A percentile compares a stretch with the other conserved stretches of the same genome.
Evolutionary conservation across 1,284 basidiomycete species (phyloP).

Genomic region (Cutaneotrichosporon sp.): DNA sequence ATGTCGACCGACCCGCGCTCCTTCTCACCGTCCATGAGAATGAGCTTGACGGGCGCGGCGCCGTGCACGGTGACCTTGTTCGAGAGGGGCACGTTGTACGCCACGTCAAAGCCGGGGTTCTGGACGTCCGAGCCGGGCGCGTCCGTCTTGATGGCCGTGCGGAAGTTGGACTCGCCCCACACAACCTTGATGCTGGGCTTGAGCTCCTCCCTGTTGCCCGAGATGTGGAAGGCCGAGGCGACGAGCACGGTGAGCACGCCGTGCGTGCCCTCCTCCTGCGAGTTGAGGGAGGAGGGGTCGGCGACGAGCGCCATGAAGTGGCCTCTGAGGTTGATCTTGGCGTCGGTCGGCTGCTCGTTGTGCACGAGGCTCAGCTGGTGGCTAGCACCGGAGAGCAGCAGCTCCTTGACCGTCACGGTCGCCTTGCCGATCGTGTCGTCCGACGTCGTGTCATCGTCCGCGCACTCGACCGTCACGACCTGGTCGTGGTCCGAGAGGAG

Average conservation of each 20-base stretch:
- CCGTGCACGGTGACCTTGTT: conserved; percentile 10
- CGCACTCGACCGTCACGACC: conserved; percentile 8
- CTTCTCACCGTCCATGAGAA: conserved; percentile 19
- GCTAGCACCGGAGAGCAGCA: conserved; percentile 9
- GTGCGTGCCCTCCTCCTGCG: conserved; percentile 16
- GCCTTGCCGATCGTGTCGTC: conserved; percentile 16
- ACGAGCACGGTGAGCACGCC: conserved; percentile 19
- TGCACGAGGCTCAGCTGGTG: conserved; percentile 10
- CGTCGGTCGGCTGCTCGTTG: conserved; percentile 10
- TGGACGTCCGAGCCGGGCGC: conserved; percentile 19
- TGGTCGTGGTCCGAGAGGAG: conserved; percentile 18
- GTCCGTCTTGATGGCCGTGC: conserved; percentile 19
- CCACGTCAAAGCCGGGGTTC: conserved; percentile 20
- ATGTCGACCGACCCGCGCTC: conserved; percentile 16
- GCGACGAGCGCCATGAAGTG: conserved; percentile 18
- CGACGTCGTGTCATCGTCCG: conserved; percentile 14
- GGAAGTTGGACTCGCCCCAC: conserved; percentile 19
- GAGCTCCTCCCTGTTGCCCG: conserved; percentile 14
- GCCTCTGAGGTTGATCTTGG: conserved; percentile 9
- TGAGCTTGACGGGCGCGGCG: conserved; percentile 11
- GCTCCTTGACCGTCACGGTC: conserved; percentile 9
- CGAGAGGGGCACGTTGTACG: conserved; percentile 13
- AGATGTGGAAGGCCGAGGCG: conserved; percentile 12
- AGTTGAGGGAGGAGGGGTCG: conserved; percentile 12
- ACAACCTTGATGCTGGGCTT: conserved; percentile 21